These are phyloP conservation scores for Venturia effusa DNA, from an alignment of 2,329 filamentous ascomycete species.

Conservation along the genomic window DNA sequence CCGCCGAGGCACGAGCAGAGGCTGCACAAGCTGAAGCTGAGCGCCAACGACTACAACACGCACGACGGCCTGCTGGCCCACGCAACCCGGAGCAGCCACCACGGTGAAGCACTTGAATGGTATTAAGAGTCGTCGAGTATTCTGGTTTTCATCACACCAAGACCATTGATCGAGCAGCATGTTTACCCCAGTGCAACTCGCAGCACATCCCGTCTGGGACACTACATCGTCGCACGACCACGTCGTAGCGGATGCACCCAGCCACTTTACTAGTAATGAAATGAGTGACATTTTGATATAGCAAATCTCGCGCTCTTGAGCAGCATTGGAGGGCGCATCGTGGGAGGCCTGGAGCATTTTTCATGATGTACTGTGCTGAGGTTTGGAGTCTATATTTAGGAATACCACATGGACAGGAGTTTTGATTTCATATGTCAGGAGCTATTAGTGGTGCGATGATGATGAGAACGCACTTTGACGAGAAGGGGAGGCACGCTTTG, in stretches of 20 bases:
- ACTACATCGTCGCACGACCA: not conserved
- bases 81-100: constrained; percentile 27
- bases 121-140: not conserved
- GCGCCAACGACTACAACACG: constrained; percentile 27
- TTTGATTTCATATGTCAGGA: constrained; percentile 3
- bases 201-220: not conserved
- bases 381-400: not conserved
- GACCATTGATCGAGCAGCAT: not conserved
- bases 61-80: constrained; percentile 24
- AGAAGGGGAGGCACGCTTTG: not conserved
- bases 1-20: constrained; percentile 32
- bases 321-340: not conserved
- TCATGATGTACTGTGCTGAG: not conserved
- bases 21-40: constrained; percentile 14
- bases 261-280: not conserved
- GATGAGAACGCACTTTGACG: constrained; percentile 2
- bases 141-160: not conserved
- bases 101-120: not conserved
- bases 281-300: not conserved
- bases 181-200: not conserved
- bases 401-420: constrained; percentile 1
- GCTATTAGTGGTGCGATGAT: not conserved
- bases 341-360: not conserved
- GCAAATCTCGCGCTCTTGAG: not conserved
- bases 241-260: not conserved